Base-by-base conservation (phyloP, 140 eudicot species). In the Stevia rebaudiana region DNA sequence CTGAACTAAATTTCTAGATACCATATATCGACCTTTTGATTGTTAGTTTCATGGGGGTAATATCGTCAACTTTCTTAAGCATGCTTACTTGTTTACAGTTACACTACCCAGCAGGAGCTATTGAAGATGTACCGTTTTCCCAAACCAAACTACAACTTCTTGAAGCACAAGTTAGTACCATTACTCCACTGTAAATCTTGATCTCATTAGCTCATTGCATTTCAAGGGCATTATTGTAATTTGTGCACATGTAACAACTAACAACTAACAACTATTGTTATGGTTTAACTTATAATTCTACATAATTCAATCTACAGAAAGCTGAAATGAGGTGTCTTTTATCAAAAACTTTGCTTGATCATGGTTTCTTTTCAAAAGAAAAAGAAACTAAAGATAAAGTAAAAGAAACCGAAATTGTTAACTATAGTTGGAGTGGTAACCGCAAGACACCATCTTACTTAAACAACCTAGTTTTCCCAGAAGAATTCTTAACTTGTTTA, bases 271-370 rank as follows among this genome's bases (percentile, higher is more conserved):
- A 42, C 36, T 42, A 28, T 61, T 19, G 6, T n/a, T 3, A 46
- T 19, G 36, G 28, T 74, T 57, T 59, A 49, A 63, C 48, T 58
- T 70, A 36, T 61, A 21, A 25, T 48, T 33, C 6, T 37, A 36
- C 11, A 24, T 46, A 18, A n/a, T 58, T 31, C 24, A 23, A 63
- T 65, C 51, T 63, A 22, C 97, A 92, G 99, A 92, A 78, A 73
- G 90, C 87, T 19, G 99, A 92, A 54, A 78, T 88, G 83, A 83
- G 95, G 82, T 92, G 95, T 74, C 94, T 88, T 69, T 72, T 88
- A 74, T 85, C 94, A 13, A 85, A 79, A 76, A 83, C 64, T 24
- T 70, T 88, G 74, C 88, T 92, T 22, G 72, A 82, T 73, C 80
- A 53, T 31, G 99, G 99, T 8, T 84, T 92, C 67, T 92, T 79